phyloP scores from a whole-genome alignment of 352 stramenopile genomes.

The Nothophytophthora sp. region DNA sequence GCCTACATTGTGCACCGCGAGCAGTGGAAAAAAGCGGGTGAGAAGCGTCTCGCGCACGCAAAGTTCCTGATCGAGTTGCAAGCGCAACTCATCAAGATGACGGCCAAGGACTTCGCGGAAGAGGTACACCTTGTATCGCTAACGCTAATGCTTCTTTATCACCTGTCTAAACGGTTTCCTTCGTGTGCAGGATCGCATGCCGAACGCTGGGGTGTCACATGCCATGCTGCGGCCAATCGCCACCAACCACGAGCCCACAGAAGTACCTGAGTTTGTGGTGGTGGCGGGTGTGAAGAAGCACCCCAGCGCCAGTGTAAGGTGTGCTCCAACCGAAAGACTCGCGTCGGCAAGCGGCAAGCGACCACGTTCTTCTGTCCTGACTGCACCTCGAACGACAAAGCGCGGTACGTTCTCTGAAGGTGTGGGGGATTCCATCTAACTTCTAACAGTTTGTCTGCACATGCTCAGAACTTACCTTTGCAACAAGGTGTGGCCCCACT shows the following conservation, averaged over 20 bases:
- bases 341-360: background rate
- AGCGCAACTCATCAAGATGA: slow-evolving; percentile 1
- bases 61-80: slow-evolving; percentile 9
- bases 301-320: background rate
- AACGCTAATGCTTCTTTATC: background rate
- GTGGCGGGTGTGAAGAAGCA: background rate
- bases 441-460: background rate
- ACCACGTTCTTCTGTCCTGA: background rate
- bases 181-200: background rate
- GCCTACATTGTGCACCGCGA: slow-evolving; percentile 16
- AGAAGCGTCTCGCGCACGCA: slow-evolving; percentile 1
- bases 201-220: background rate
- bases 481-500: background rate
- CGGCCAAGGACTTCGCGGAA: background rate
- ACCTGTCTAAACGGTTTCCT: background rate
- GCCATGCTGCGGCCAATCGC: background rate
- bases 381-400: too few species aligned
- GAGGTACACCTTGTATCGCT: background rate
- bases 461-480: background rate
- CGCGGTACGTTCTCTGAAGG: background rate
- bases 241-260: background rate
- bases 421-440: background rate
- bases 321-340: background rate
- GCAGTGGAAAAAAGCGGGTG: background rate
- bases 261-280: background rate